These are phyloP conservation scores for Datura wrightii DNA, from an alignment of 257 asterid genomes.

Conservation along the genomic window DNA sequence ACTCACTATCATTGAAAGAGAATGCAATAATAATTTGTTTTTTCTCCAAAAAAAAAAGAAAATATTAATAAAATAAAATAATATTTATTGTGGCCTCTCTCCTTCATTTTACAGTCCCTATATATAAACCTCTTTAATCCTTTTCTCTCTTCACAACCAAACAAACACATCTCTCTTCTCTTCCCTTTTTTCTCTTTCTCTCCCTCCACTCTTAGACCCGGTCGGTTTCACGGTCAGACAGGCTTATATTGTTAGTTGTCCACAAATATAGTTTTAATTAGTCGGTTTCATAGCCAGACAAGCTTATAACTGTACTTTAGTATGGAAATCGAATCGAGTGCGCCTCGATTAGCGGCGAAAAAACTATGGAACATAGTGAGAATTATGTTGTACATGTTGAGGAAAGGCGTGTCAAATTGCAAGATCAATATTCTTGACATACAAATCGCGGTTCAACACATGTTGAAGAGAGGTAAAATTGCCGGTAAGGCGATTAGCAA, in stretches of 20 bases:
- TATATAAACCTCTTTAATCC: constrained; percentile 31
- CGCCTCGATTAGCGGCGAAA: constrained; percentile 34
- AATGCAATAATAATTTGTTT: constrained; percentile 2
- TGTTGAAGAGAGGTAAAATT: constrained; percentile 43
- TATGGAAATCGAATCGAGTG: constrained; percentile 45
- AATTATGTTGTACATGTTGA: constrained; percentile 46
- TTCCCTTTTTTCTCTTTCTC: neutral
- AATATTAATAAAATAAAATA: neutral
- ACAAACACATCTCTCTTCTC: constrained; percentile 17
- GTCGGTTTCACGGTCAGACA: neutral
- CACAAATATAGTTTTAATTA: neutral
- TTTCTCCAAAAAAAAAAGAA: no score
- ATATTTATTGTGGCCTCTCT: neutral
- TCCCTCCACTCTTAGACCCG: no score
- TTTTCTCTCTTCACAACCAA: constrained; percentile 35
- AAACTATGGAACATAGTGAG: constrained; percentile 42
- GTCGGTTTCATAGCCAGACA: neutral
- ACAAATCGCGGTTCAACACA: constrained; percentile 36
- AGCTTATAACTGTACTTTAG: neutral
- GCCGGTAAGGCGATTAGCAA: constrained; percentile 48
- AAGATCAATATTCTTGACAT: constrained; percentile 39
- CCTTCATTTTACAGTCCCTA: constrained; percentile 28
- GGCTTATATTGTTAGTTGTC: neutral
- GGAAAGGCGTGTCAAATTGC: constrained; percentile 46
- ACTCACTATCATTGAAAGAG: constrained; percentile 21